phyloP scores from a whole-genome alignment of 768 basidiomycete genomes.

The Coprinopsis strossmayeri region DNA sequence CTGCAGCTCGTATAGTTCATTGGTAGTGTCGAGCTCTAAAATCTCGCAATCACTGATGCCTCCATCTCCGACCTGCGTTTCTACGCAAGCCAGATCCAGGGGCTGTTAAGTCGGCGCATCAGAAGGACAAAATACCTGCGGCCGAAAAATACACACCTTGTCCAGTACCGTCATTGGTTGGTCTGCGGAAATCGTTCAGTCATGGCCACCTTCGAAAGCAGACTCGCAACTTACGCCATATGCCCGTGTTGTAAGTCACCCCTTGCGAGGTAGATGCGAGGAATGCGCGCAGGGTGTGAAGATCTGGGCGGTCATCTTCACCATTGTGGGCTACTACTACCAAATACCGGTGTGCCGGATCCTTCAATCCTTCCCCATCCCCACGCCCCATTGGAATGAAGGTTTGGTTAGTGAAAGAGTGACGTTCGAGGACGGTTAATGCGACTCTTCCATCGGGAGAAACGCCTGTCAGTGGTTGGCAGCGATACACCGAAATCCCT shows the following conservation, averaged over 20 bases:
- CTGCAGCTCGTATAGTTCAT: slow-evolving; percentile 26
- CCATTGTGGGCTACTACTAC: slow-evolving; percentile 86
- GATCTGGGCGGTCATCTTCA: slow-evolving; percentile 67
- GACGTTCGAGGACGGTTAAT: slow-evolving; percentile 79
- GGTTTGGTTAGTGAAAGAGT: slow-evolving; percentile 84
- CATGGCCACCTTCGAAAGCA: too few species aligned
- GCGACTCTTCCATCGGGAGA: slow-evolving; percentile 43
- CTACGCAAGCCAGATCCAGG: slow-evolving; percentile 84
- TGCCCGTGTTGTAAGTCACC: slow-evolving; percentile 71
- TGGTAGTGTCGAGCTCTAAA: slow-evolving; percentile 39
- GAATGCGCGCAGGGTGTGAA: slow-evolving; percentile 74
- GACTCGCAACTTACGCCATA: slow-evolving; percentile 85
- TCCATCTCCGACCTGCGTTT: slow-evolving; percentile 87
- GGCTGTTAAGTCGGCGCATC: slow-evolving; percentile 33
- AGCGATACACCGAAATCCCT: slow-evolving; percentile 81
- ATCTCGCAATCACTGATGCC: slow-evolving; percentile 82
- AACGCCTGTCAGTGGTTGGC: slow-evolving; percentile 46
- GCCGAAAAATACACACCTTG: slow-evolving; percentile 37
- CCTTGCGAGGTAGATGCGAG: slow-evolving; percentile 77
- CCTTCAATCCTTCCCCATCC: slow-evolving; percentile 37
- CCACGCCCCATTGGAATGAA: slow-evolving; percentile 90
- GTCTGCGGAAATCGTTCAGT: slow-evolving; percentile 57
- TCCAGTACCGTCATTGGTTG: slow-evolving; percentile 87
- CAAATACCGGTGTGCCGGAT: slow-evolving; percentile 56
- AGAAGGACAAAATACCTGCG: slow-evolving; percentile 3